phyloP scores from a whole-genome alignment of 139 green algal species.

The Tetradesmus obliquus region DNA sequence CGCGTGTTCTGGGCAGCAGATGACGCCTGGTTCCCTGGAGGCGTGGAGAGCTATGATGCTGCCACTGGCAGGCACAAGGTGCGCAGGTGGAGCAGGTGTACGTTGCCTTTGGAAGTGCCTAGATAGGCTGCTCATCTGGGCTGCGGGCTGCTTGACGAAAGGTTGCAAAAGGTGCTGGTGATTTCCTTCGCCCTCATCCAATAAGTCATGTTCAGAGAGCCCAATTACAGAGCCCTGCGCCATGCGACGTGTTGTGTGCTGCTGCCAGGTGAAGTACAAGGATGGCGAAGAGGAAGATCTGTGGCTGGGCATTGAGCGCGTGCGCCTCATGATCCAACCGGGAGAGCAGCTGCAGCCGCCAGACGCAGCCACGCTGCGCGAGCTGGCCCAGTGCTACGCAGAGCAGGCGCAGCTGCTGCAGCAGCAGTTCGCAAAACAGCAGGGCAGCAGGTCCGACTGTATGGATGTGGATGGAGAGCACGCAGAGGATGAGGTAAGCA shows the following conservation, averaged over 20 bases:
- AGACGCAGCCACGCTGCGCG: background rate
- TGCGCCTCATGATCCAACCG: conserved; percentile 62
- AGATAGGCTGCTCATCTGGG: no score
- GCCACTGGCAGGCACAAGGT: conserved; percentile 67
- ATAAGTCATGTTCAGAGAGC: background rate
- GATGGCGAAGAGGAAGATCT: conserved; percentile 65
- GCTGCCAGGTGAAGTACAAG: conserved; percentile 66
- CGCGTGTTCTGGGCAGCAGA: conserved; percentile 74
- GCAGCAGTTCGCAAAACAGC: background rate
- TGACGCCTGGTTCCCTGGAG: conserved; percentile 63
- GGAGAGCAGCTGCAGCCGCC: conserved; percentile 55
- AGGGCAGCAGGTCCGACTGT: background rate
- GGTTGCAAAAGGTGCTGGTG: background rate
- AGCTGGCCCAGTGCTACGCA: conserved; percentile 3
- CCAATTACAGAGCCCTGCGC: background rate
- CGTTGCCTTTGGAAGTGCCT: no score
- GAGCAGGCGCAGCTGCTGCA: conserved; percentile 27
- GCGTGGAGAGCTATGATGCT: conserved; percentile 44
- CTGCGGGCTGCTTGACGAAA: no score
- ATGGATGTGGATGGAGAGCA: background rate
- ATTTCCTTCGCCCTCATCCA: background rate
- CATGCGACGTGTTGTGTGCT: background rate
- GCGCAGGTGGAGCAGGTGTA: background rate
- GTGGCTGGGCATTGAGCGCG: conserved; percentile 63
- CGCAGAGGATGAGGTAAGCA: background rate